phyloP scores from a whole-genome alignment of 495 filamentous ascomycete species.

The Xylaria telfairii region DNA sequence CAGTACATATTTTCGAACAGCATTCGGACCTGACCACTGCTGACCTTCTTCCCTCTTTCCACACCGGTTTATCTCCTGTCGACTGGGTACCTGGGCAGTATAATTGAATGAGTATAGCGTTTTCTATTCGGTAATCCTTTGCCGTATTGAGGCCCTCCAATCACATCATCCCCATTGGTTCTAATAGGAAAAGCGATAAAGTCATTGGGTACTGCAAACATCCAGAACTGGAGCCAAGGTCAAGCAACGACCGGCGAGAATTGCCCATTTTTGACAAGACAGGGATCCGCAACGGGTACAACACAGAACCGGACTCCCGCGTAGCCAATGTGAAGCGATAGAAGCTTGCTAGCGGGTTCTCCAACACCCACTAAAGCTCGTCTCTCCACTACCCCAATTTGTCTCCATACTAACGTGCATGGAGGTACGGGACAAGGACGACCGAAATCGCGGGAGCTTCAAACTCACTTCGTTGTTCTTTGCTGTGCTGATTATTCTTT shows the following conservation, averaged over 20 bases:
- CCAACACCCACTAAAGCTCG: conserved; percentile 4
- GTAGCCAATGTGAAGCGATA: background rate
- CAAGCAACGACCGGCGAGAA: background rate
- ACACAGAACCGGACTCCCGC: background rate
- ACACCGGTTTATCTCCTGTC: too few species aligned
- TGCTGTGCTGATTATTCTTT: background rate
- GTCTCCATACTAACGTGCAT: background rate
- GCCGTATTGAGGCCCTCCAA: background rate
- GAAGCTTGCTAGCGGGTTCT: background rate
- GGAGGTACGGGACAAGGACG: conserved; percentile 9
- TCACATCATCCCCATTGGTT: background rate
- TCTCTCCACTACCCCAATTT: conserved; percentile 20
- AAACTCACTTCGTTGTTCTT: background rate
- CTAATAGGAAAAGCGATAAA: background rate
- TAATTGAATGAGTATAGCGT: background rate
- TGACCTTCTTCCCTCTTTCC: background rate
- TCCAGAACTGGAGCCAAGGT: background rate
- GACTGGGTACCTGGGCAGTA: background rate
- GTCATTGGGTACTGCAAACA: background rate
- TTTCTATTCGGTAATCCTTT: background rate
- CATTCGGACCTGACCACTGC: background rate
- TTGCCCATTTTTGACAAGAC: background rate
- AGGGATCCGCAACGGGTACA: background rate
- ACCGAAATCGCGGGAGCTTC: conserved; percentile 17
- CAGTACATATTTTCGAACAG: background rate